Percentiles rank a stretch among this genome's conserved stretches.
Evolutionary conservation across 2,329 filamentous ascomycete species (phyloP).

Genomic region (Hymenotorrendiella dingleyae): DNA sequence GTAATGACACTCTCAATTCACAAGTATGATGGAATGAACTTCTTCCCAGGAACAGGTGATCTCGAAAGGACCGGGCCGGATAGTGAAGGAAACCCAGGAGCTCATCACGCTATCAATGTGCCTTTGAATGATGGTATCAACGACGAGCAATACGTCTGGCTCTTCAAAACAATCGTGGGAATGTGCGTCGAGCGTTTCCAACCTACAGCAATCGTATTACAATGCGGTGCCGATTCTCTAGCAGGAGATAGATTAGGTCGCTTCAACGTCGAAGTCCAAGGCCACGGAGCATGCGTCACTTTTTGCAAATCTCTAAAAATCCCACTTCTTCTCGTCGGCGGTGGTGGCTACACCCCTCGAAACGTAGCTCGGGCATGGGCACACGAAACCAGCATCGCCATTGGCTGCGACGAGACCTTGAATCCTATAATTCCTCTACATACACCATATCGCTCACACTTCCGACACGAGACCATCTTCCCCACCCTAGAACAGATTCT

Average conservation of each 20-base stretch:
- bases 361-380: slow-evolving; percentile 97
- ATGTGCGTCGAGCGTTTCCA: slow-evolving; percentile 75
- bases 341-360: slow-evolving; percentile 91
- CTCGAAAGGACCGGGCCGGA: slow-evolving; percentile 79
- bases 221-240: slow-evolving; percentile 92
- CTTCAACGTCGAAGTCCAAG: slow-evolving; percentile 95
- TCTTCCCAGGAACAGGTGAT: slow-evolving; percentile 88
- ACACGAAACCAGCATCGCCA: slow-evolving; percentile 89
- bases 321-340: slow-evolving; percentile 85
- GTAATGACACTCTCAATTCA: slow-evolving; percentile 95
- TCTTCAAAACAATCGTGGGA: slow-evolving; percentile 78
- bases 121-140: slow-evolving; percentile 87
- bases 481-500: slow-evolving; percentile 72
- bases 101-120: slow-evolving; percentile 86
- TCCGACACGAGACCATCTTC: slow-evolving; percentile 80
- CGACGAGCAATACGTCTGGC: slow-evolving; percentile 77
- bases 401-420: slow-evolving; percentile 66
- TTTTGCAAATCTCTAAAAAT: slow-evolving; percentile 78
- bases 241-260: slow-evolving; percentile 89
- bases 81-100: slow-evolving; percentile 77
- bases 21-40: slow-evolving; percentile 79
- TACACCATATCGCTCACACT: slow-evolving; percentile 82
- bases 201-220: slow-evolving; percentile 86
- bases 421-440: slow-evolving; percentile 68
- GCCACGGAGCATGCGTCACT: slow-evolving; percentile 84